A percentile compares a stretch with the other conserved stretches of the same genome.
Conservation (phyloP, 1,139 yeast species). For the Blastobotrys raffinosifermentans region DNA sequence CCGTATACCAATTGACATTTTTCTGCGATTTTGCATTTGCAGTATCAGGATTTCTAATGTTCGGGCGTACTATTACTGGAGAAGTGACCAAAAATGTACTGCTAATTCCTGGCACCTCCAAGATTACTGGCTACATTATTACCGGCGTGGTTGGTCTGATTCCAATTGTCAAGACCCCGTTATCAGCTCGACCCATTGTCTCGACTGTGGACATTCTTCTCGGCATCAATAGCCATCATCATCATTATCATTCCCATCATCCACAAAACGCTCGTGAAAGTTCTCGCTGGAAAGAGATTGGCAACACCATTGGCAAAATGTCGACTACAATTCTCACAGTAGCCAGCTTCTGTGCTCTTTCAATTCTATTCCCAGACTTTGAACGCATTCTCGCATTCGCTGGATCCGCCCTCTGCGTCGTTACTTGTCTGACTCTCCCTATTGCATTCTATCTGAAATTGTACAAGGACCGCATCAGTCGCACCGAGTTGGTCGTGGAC, state of each 20-base stretch:
- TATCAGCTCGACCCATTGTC: constrained; percentile 81
- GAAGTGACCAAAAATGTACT: constrained; percentile 79
- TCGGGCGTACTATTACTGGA: constrained; percentile 65
- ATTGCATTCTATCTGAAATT: constrained; percentile 60
- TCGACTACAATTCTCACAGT: constrained; percentile 38
- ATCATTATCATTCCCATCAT: constrained; percentile 5
- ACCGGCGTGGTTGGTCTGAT: constrained; percentile 71
- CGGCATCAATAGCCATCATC: constrained; percentile 26
- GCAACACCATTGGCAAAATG: constrained; percentile 11
- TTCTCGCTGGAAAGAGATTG: constrained; percentile 1
- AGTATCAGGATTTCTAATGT: constrained; percentile 78
- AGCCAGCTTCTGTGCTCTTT: constrained; percentile 41
- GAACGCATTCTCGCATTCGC: constrained; percentile 78
- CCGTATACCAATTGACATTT: constrained; percentile 61
- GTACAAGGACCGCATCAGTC: constrained; percentile 44
- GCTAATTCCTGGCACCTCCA: constrained; percentile 66
- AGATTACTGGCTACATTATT: constrained; percentile 54
- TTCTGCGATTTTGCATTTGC: constrained; percentile 73
- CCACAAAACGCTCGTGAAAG: constrained; percentile 11
- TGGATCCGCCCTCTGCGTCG: constrained; percentile 77
- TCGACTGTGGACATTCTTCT: constrained; percentile 53
- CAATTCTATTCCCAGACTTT: constrained; percentile 66
- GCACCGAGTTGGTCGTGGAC: constrained; percentile 37
- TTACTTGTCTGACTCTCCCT: constrained; percentile 76
- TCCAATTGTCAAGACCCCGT: constrained; percentile 83